Percentiles rank a stretch among this genome's conserved stretches.
Conservation (phyloP, 2,329 filamentous ascomycete species). For the Aspergillus cejpii region DNA sequence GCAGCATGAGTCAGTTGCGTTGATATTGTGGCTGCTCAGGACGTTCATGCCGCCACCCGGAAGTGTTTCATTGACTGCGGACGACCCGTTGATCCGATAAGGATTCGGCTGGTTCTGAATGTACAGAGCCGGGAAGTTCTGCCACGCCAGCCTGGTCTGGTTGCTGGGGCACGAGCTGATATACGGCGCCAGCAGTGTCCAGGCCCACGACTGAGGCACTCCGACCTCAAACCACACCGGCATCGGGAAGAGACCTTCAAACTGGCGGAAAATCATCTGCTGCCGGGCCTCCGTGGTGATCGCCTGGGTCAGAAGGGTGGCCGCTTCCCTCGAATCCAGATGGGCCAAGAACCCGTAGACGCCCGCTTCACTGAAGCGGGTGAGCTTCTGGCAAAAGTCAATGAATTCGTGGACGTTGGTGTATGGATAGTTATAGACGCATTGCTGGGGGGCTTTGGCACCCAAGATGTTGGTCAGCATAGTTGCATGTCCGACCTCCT, state of each 20-base stretch:
- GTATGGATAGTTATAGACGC: conserved; percentile 76
- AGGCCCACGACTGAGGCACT: conserved; percentile 77
- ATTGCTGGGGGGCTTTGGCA: conserved; percentile 61
- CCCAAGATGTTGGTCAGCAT: conserved; percentile 73
- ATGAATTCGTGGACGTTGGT: conserved; percentile 67
- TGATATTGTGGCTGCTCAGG: conserved; percentile 34
- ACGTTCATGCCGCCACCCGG: conserved; percentile 27
- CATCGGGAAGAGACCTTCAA: conserved; percentile 72
- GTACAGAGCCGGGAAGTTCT: conserved; percentile 69
- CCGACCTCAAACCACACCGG: conserved; percentile 75
- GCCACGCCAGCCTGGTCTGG: conserved; percentile 70
- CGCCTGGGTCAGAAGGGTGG: conserved; percentile 64
- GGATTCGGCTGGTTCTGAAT: conserved; percentile 73
- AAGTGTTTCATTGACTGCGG: conserved; percentile 57
- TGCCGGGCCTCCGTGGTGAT: conserved; percentile 75
- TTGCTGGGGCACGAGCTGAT: conserved; percentile 68
- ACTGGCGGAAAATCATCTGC: conserved; percentile 78
- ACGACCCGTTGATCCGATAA: conserved; percentile 57
- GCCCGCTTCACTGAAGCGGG: conserved; percentile 69
- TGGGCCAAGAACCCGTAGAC: conserved; percentile 77
- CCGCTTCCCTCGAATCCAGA: conserved; percentile 67
- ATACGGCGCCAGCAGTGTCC: conserved; percentile 74
- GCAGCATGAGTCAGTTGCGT: conserved; percentile 49
- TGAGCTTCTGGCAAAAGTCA: conserved; percentile 82
- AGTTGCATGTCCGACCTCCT: conserved; percentile 72